phyloP scores from a whole-genome alignment of 352 stramenopile species.

The Globisporangium echinulatum region DNA sequence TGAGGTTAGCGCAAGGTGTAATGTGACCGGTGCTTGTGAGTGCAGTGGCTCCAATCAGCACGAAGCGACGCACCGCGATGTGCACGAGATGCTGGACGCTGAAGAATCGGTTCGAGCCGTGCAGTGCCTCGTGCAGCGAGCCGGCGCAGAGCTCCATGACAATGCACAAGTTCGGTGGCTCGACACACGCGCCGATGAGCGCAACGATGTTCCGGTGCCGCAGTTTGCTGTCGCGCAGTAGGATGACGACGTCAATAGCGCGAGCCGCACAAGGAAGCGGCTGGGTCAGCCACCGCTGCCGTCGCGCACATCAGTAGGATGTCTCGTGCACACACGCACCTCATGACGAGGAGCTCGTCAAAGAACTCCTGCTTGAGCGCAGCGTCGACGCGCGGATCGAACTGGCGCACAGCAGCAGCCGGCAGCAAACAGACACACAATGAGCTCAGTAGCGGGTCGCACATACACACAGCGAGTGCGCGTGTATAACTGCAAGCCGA shows the following conservation, averaged over 20 bases:
- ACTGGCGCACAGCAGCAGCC: constrained; percentile 26
- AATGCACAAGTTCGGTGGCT: constrained; percentile 76
- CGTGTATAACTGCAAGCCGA: too few species aligned
- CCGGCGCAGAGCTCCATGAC: constrained; percentile 74
- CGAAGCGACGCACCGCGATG: constrained; percentile 28
- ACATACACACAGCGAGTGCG: not conserved
- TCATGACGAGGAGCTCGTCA: constrained; percentile 91
- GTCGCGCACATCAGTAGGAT: too few species aligned
- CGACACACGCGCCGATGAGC: constrained; percentile 65
- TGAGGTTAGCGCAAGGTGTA: not conserved
- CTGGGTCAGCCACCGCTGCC: too few species aligned
- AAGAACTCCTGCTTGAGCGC: constrained; percentile 89
- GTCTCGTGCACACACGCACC: constrained; percentile 18
- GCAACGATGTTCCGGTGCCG: constrained; percentile 71
- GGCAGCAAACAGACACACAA: not conserved
- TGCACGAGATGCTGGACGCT: constrained; percentile 44
- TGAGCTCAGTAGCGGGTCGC: not conserved
- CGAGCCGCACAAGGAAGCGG: too few species aligned
- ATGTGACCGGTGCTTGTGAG: too few species aligned
- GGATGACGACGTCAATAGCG: not conserved
- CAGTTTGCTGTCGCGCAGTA: constrained; percentile 28
- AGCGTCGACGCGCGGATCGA: constrained; percentile 80
- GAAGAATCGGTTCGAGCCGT: constrained; percentile 42
- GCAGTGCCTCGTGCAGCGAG: constrained; percentile 62
- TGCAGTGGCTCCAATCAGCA: too few species aligned